Percentiles rank a stretch among this genome's conserved stretches.
Evolutionary conservation across 2,329 filamentous ascomycete species (phyloP).

Genomic region (Ceratocystis ficicola): DNA sequence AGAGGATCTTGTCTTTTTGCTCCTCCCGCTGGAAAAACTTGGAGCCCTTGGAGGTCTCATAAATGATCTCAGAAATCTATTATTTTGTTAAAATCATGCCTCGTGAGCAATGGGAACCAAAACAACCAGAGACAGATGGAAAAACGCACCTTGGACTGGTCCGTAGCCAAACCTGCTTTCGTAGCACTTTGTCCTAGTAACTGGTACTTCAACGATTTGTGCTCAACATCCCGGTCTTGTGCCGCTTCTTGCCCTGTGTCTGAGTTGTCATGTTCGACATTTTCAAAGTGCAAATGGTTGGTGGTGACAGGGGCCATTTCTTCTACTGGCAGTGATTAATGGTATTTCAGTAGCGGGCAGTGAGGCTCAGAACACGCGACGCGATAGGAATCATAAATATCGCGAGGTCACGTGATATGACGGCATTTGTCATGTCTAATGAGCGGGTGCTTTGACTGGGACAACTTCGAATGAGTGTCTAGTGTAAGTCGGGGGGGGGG

Average conservation of each 20-base stretch:
- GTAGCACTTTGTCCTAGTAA: conserved; percentile 82
- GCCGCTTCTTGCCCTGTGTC: background rate
- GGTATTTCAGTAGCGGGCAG: background rate
- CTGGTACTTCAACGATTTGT: conserved; percentile 69
- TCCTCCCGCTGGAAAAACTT: conserved; percentile 95
- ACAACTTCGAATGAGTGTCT: too few relatives aligned
- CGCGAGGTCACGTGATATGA: conserved; percentile 2
- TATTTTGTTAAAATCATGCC: background rate
- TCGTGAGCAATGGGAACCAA: background rate
- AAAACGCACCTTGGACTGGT: conserved; percentile 60
- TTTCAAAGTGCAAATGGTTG: background rate
- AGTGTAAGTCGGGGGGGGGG: too few relatives aligned
- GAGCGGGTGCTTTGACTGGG: fast-evolving
- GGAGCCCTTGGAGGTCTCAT: conserved; percentile 89
- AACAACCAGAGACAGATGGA: too few relatives aligned
- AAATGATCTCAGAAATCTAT: conserved; percentile 87
- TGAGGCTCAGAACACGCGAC: background rate
- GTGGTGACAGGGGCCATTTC: too few relatives aligned
- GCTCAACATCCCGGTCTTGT: conserved; percentile 24
- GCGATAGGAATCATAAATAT: background rate
- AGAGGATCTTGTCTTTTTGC: conserved; percentile 65
- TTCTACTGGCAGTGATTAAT: background rate
- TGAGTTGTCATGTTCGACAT: background rate
- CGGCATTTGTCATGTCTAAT: background rate
- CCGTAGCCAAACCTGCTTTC: conserved; percentile 89